phyloP scores from a whole-genome alignment of 495 filamentous ascomycete genomes.

The Xylaria scruposa region DNA sequence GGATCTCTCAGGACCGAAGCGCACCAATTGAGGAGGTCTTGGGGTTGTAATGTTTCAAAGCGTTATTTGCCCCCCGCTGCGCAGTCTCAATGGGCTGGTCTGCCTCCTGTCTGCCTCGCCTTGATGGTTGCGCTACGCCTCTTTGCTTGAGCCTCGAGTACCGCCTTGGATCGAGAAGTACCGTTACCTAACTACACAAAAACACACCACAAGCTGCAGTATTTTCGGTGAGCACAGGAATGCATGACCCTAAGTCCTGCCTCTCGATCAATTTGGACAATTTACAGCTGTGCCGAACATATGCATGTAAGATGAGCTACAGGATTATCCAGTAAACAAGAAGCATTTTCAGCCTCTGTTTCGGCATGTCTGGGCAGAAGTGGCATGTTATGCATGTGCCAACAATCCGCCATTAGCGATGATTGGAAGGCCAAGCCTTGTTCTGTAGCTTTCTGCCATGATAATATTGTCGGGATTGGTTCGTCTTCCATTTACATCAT shows the following conservation, averaged over 20 bases:
- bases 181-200: not conserved
- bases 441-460: not conserved
- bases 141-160: not conserved
- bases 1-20: no score
- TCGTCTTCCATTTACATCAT: not conserved
- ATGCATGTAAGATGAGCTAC: not conserved
- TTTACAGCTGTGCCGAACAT: not conserved
- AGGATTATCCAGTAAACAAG: not conserved
- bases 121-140: no score
- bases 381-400: not conserved
- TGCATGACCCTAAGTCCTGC: not conserved
- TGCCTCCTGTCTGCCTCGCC: no score
- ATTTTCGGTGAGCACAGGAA: not conserved
- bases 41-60: no score
- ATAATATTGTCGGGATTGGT: not conserved
- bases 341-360: not conserved
- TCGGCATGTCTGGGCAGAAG: not conserved
- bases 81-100: no score
- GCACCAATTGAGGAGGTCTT: no score
- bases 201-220: not conserved
- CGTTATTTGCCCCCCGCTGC: no score
- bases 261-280: not conserved
- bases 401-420: not conserved
- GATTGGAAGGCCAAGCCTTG: not conserved
- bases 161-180: not conserved